Percentiles rank a stretch among this genome's conserved stretches.
These are phyloP conservation scores for Phascolomyces articulosus DNA, from an alignment of 371 early-diverging fungal species.

Conservation along the genomic window DNA sequence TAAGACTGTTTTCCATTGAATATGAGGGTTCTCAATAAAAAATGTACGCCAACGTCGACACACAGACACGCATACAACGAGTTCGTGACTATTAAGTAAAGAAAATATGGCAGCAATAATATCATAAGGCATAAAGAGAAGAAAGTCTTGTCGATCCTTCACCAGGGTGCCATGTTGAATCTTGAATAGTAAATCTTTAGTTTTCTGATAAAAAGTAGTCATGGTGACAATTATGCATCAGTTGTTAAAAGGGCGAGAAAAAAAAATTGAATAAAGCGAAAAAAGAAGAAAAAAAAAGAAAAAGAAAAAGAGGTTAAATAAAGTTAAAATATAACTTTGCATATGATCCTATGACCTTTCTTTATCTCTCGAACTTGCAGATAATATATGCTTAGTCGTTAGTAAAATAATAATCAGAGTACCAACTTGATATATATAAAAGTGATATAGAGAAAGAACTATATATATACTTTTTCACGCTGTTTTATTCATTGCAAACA, in stretches of 20 bases:
- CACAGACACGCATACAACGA: not conserved
- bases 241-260: not conserved
- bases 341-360: not conserved
- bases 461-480: too few relatives aligned
- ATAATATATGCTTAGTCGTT: not conserved
- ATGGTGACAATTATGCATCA: conserved; percentile 3
- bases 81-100: not conserved
- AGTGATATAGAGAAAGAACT: not conserved
- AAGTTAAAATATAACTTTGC: not conserved
- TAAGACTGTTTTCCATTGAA: not conserved
- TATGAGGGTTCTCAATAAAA: not conserved
- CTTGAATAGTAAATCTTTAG: not conserved
- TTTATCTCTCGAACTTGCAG: not conserved
- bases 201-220: not conserved
- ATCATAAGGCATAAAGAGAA: not conserved
- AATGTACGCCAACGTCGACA: not conserved
- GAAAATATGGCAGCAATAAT: not conserved
- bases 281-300: not conserved
- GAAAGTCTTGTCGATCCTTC: conserved; percentile 3
- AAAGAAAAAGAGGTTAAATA: too few relatives aligned
- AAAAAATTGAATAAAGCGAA: too few relatives aligned
- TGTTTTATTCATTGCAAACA: too few relatives aligned
- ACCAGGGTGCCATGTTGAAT: not conserved
- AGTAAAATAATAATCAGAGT: not conserved
- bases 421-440: too few relatives aligned